phyloP scores from a whole-genome alignment of 371 early-diverging fungal species.

The Apophysomyces trapeziformis region DNA sequence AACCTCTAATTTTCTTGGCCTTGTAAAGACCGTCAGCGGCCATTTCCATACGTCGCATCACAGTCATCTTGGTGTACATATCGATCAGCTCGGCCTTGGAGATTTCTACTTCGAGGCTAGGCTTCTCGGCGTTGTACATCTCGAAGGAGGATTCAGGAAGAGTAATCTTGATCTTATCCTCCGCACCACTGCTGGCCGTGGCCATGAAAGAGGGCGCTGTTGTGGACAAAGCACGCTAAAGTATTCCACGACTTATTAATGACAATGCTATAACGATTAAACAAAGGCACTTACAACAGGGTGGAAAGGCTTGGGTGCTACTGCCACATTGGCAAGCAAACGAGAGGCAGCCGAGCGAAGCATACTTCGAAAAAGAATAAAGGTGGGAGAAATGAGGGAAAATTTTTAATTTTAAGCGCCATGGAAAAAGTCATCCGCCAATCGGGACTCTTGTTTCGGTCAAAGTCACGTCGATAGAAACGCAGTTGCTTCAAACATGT shows the following conservation, averaged over 20 bases:
- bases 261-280: background rate
- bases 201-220: constrained; percentile 38
- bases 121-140: constrained; percentile 71
- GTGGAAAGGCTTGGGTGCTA: constrained; percentile 30
- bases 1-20: constrained; percentile 96
- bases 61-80: constrained; percentile 88
- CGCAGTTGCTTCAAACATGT: too few relatives aligned
- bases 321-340: constrained; percentile 46
- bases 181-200: constrained; percentile 20
- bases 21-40: constrained; percentile 96
- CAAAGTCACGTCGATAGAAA: background rate
- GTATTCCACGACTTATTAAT: constrained; percentile 1
- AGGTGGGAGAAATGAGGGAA: constrained; percentile 26
- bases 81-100: constrained; percentile 75
- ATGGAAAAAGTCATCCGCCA: background rate
- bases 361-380: constrained; percentile 35
- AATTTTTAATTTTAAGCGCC: constrained; percentile 11
- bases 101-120: constrained; percentile 62
- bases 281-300: constrained; percentile 19
- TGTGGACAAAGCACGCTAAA: constrained; percentile 51
- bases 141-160: constrained; percentile 67
- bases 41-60: constrained; percentile 93
- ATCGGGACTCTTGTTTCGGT: too few relatives aligned
- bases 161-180: constrained; percentile 56
- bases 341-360: constrained; percentile 55